Conservation (phyloP, 2,329 filamentous ascomycete species). For the Stagonosporopsis vannaccii region DNA sequence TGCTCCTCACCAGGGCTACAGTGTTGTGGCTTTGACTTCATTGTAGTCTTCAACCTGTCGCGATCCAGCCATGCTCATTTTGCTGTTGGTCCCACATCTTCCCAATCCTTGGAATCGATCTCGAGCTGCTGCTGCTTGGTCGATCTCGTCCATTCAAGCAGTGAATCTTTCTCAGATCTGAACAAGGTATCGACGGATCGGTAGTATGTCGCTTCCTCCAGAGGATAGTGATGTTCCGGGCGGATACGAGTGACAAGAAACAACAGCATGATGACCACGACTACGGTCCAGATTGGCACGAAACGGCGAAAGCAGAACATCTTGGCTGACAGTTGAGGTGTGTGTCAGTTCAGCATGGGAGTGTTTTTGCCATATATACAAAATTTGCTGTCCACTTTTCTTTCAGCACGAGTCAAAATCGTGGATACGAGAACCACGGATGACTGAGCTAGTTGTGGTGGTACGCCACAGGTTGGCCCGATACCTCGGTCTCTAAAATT, state of each 20-base stretch:
- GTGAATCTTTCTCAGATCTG: conserved; percentile 14
- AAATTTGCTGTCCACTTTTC: conserved; percentile 21
- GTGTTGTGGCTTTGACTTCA: background rate
- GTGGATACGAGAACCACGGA: conserved; percentile 11
- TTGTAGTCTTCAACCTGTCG: background rate
- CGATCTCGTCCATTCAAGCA: conserved; percentile 14
- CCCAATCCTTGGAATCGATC: background rate
- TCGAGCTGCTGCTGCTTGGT: conserved; percentile 6
- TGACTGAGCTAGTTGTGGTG: conserved; percentile 9
- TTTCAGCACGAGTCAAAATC: conserved; percentile 13
- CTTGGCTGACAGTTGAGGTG: background rate
- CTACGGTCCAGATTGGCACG: conserved; percentile 15
- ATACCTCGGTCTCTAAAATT: conserved; percentile 17
- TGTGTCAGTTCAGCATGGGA: background rate
- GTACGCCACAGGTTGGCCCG: conserved; percentile 13
- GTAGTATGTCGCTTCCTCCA: conserved; percentile 13
- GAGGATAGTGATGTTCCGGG: conserved; percentile 10
- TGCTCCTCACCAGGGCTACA: background rate
- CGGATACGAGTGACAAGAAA: conserved; percentile 11
- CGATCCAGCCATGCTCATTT: background rate
- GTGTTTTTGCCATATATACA: conserved; percentile 11
- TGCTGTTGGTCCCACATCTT: conserved; percentile 5
- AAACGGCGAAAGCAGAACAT: conserved; percentile 20
- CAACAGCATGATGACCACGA: conserved; percentile 8
- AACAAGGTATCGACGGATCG: conserved; percentile 16